A percentile compares a stretch with the other conserved stretches of the same genome.
Conservation (phyloP, 2,329 filamentous ascomycete genomes). For the Pseudocercospora fijiensis region DNA sequence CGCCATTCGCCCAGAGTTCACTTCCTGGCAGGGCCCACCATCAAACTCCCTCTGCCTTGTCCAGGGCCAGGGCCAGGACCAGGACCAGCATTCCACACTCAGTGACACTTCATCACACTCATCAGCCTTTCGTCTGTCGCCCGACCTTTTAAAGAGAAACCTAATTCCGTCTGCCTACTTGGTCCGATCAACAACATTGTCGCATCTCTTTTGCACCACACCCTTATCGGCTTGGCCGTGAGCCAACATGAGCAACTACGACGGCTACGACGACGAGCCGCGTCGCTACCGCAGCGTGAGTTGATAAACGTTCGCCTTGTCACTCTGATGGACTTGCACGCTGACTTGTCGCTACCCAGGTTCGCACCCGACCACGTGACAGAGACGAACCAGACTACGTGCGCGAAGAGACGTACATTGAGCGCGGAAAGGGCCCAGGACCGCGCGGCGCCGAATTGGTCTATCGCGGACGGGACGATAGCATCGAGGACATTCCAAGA, state of each 20-base stretch:
- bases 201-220: conserved; percentile 14
- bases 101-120: not conserved
- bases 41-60: conserved; percentile 7
- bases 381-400: conserved; percentile 54
- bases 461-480: conserved; percentile 66
- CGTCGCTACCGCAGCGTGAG: conserved; percentile 44
- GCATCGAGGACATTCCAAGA: conserved; percentile 79
- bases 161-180: conserved; percentile 13
- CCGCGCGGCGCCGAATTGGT: conserved; percentile 47
- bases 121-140: not conserved
- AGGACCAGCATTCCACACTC: conserved; percentile 6
- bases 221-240: conserved; percentile 11
- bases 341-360: conserved; percentile 27
- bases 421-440: conserved; percentile 45
- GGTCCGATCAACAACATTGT: not conserved
- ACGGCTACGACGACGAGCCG: conserved; percentile 48
- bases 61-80: not conserved
- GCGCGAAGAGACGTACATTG: conserved; percentile 52
- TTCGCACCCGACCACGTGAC: conserved; percentile 45
- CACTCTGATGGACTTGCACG: not conserved
- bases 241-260: conserved; percentile 50
- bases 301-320: not conserved
- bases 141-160: conserved; percentile 5
- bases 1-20: not conserved
- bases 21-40: conserved; percentile 5